phyloP scores from a whole-genome alignment of 164 flowering plant genomes.

The Annona cherimola region DNA sequence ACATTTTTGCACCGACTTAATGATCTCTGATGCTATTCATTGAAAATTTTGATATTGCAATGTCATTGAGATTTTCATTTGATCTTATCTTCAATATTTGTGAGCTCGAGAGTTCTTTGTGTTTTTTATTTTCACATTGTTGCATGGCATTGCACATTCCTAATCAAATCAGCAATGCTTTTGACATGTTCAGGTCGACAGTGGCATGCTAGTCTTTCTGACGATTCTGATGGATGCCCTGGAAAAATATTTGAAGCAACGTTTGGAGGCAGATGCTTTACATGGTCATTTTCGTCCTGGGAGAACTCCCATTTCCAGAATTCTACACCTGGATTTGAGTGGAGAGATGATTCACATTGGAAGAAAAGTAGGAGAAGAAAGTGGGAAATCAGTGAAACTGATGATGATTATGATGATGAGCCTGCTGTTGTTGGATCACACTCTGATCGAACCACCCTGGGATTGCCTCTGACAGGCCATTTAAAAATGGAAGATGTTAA shows the following conservation, averaged over 20 bases:
- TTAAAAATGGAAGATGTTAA: conserved; percentile 85
- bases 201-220: conserved; percentile 24
- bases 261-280: conserved; percentile 44
- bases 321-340: conserved; percentile 46
- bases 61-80: not conserved
- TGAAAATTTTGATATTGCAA: not conserved
- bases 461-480: conserved; percentile 70
- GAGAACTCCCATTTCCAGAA: conserved; percentile 24
- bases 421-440: conserved; percentile 38
- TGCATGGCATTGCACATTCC: not conserved
- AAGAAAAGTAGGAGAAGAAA: conserved; percentile 23
- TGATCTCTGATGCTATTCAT: not conserved
- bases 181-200: conserved; percentile 36
- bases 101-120: not conserved
- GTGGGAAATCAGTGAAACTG: conserved; percentile 33
- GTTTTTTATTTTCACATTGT: not conserved
- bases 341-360: conserved; percentile 45
- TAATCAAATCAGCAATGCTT: not conserved
- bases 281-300: conserved; percentile 47
- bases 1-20: not conserved
- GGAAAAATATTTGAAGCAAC: conserved; percentile 48
- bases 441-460: conserved; percentile 66
- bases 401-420: conserved; percentile 34
- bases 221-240: conserved; percentile 39
- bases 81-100: not conserved